A percentile compares a stretch with the other conserved stretches of the same genome.
These are phyloP conservation scores for Hapsidospora chrysogenum DNA, from an alignment of 495 filamentous ascomycete species.

Conservation along the genomic window DNA sequence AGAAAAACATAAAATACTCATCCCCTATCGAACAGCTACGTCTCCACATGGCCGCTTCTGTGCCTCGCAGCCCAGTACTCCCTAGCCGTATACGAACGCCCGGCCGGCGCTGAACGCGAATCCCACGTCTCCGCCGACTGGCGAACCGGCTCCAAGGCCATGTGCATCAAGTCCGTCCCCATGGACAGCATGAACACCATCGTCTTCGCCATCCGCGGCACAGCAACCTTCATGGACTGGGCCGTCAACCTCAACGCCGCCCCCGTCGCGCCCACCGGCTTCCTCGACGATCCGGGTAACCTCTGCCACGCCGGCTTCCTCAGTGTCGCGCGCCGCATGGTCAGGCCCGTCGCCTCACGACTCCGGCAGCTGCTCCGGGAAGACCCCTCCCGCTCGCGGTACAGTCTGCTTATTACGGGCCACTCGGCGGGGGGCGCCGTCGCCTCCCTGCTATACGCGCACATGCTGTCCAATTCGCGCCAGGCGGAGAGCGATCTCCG, in stretches of 20 bases:
- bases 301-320: constrained; percentile 66
- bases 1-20: no score
- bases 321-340: constrained; percentile 56
- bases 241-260: constrained; percentile 55
- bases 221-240: constrained; percentile 69
- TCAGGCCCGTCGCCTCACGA: constrained; percentile 49
- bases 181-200: constrained; percentile 62
- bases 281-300: constrained; percentile 61
- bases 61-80: constrained; percentile 63
- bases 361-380: constrained; percentile 51
- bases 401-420: constrained; percentile 64
- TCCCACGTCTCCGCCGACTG: constrained; percentile 52
- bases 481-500: constrained; percentile 46
- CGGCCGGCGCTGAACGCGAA: constrained; percentile 37
- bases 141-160: constrained; percentile 59
- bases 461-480: constrained; percentile 48
- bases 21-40: constrained; percentile 37
- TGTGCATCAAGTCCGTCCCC: constrained; percentile 63
- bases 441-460: constrained; percentile 57
- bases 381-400: constrained; percentile 44
- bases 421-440: constrained; percentile 75
- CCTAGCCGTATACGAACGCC: constrained; percentile 49
- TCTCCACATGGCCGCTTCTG: constrained; percentile 52
- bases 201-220: constrained; percentile 67
- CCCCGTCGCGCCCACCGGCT: constrained; percentile 43